Evolutionary conservation across 768 basidiomycete species (phyloP).

Genomic region (Agaricus sinodeliciosus): DNA sequence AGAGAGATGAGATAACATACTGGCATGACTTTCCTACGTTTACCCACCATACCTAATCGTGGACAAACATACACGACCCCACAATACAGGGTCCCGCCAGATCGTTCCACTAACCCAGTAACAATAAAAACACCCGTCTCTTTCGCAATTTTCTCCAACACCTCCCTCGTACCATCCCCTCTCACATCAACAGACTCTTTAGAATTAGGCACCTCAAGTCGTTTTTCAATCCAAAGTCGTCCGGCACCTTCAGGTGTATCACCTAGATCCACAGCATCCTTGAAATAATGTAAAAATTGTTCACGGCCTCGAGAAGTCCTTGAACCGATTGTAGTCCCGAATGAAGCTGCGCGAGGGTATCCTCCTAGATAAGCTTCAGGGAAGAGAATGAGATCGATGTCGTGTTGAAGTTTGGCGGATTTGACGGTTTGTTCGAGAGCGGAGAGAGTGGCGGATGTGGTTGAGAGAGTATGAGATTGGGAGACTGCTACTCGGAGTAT

Average conservation of each 20-base stretch:
- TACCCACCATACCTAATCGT: conserved; percentile 42
- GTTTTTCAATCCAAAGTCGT: conserved; percentile 6
- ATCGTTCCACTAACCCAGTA: conserved; percentile 53
- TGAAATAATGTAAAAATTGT: conserved; percentile 49
- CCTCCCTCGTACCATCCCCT: neutral
- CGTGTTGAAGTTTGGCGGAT: neutral
- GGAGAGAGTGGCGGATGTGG: neutral
- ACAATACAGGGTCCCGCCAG: conserved; percentile 56
- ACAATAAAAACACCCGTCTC: conserved; percentile 49
- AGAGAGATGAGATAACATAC: neutral
- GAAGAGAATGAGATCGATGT: neutral
- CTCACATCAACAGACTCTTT: neutral
- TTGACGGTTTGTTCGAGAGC: neutral
- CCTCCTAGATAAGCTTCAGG: conserved; percentile 29
- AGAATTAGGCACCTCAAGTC: neutral
- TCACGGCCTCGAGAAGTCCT: conserved; percentile 46
- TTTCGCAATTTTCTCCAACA: conserved; percentile 39
- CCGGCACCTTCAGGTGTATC: conserved; percentile 35
- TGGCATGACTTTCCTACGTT: conserved; percentile 60
- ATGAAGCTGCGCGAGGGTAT: conserved; percentile 53
- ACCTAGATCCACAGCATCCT: conserved; percentile 51
- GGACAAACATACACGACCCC: conserved; percentile 53
- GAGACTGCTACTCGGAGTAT: neutral
- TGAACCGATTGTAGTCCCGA: conserved; percentile 44
- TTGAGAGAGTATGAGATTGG: neutral